A percentile compares a stretch with the other conserved stretches of the same genome.
These are phyloP conservation scores for Leishmania guyanensis DNA, from an alignment of 208 protist genomes.

Conservation along the genomic window DNA sequence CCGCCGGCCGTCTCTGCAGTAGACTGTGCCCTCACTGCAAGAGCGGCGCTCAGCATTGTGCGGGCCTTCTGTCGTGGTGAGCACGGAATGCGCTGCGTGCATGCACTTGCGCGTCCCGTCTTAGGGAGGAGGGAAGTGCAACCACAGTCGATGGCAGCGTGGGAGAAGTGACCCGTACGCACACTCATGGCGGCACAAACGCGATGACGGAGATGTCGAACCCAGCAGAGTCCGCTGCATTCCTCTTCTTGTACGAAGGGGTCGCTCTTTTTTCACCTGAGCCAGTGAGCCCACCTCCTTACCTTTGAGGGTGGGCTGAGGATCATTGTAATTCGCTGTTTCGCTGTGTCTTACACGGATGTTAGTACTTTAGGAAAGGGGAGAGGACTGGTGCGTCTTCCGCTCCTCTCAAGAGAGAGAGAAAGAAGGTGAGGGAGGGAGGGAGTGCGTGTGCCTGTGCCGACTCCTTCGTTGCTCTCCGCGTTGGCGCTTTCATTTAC, in stretches of 20 bases:
- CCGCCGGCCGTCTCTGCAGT: background rate
- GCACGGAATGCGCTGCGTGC: background rate
- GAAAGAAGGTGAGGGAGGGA: too few relatives aligned
- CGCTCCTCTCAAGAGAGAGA: background rate
- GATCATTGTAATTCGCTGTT: background rate
- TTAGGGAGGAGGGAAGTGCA: background rate
- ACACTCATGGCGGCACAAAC: background rate
- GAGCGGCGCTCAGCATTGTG: background rate
- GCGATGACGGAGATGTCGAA: background rate
- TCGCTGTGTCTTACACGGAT: background rate
- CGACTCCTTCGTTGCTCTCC: background rate
- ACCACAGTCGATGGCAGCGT: background rate
- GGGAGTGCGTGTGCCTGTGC: background rate
- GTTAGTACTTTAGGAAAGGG: background rate
- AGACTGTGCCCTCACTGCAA: background rate
- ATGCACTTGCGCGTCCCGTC: background rate
- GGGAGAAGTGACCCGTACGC: background rate
- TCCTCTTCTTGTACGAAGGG: background rate
- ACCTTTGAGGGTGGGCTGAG: background rate
- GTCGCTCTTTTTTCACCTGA: background rate
- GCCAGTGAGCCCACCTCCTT: background rate
- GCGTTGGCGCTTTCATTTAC: background rate
- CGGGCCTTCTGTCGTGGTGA: background rate
- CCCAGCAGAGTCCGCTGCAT: constrained; percentile 3
- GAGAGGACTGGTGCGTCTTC: background rate